Evolutionary conservation across 2,329 filamentous ascomycete genomes (phyloP), one percentile per base, ranked within the genome.

Genomic region (Lachnellula arida): DNA sequence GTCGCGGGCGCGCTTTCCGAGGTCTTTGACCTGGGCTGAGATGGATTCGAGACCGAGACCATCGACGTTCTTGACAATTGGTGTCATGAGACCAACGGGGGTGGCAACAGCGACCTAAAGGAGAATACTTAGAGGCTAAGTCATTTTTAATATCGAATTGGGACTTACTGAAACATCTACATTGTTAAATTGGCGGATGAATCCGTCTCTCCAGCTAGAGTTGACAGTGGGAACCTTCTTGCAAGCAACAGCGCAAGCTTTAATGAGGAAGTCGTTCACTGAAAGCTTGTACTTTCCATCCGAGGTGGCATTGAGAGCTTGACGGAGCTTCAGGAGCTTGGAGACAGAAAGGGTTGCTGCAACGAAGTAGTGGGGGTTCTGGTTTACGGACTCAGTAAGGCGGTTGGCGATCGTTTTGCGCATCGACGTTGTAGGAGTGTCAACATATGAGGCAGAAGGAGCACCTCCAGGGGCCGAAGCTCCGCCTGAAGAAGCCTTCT

Each of bases 191-290:
- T 97, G 89, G 67, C 94, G 91, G 77, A 99, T 96, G 68, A 88
- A 81, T 63, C 90, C 91, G 67, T 87, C 87, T 69, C 88, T 86
- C 93, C 94, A 99, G 73, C 89, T 93, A 50, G 92, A 92, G 84
- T 99, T 99, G 76, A 92, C 94, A 63, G 89, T 84, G 57, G 94
- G 94, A 49, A 97, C 92, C 83, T 96, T 97, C 78, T 87, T 87
- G 72, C 88, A 91, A 60, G 94, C 94, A 61, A 89, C 79, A 57
- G 85, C 89, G 57, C 93, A 89, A 66, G 93, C 94, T 84, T 99
- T 99, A 82, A 99, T 91, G 62, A 99, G 81, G 82, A 99, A 96
- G 77, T 99, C 94, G 77, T 99, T 99, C 77, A 99, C 91, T n/a
- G 92, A 97, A 57, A 99, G 89, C 85, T 97, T 99, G 85, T 96